Evolutionary conservation across 768 basidiomycete genomes (phyloP).

Genomic region (Lactarius psammicola): DNA sequence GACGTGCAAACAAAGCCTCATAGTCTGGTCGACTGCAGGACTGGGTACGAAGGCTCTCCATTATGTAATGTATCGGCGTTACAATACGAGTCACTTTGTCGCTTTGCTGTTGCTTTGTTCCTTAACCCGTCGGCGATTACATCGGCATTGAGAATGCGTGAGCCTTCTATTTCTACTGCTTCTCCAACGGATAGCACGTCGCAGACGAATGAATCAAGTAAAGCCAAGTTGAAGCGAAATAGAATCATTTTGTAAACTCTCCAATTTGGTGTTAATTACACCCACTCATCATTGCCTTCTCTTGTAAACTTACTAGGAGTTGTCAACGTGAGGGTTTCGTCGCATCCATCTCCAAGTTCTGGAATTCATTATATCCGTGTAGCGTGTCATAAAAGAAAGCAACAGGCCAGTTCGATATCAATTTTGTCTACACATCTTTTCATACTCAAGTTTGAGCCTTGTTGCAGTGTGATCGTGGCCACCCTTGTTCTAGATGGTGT

Average conservation of each 20-base stretch:
- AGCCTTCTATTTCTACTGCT: conserved; percentile 15
- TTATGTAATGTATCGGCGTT: conserved; percentile 3
- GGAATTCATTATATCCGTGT: neutral
- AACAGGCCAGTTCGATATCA: conserved; percentile 25
- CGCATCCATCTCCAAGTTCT: neutral
- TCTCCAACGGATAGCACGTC: conserved; percentile 19
- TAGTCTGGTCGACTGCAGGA: neutral
- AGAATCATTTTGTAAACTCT: conserved; percentile 30
- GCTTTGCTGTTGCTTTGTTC: neutral
- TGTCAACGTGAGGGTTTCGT: conserved; percentile 26
- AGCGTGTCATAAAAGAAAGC: conserved; percentile 33
- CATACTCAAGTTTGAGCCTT: neutral
- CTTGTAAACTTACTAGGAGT: conserved; percentile 22
- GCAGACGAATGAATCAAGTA: conserved; percentile 1
- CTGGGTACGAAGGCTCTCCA: neutral
- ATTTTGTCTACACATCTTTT: neutral
- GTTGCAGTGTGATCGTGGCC: conserved; percentile 31
- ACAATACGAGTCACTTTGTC: neutral
- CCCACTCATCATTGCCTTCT: neutral
- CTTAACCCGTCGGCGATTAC: neutral
- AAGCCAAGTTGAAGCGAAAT: conserved; percentile 28
- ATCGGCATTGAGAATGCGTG: conserved; percentile 20
- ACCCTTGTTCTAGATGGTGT: conserved; percentile 32
- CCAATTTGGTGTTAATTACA: neutral
- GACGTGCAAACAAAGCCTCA: neutral